Percentiles rank a stretch among this genome's conserved stretches.
These are phyloP conservation scores for Chlamydomonas sp. DNA, from an alignment of 139 green algal genomes.

Conservation along the genomic window DNA sequence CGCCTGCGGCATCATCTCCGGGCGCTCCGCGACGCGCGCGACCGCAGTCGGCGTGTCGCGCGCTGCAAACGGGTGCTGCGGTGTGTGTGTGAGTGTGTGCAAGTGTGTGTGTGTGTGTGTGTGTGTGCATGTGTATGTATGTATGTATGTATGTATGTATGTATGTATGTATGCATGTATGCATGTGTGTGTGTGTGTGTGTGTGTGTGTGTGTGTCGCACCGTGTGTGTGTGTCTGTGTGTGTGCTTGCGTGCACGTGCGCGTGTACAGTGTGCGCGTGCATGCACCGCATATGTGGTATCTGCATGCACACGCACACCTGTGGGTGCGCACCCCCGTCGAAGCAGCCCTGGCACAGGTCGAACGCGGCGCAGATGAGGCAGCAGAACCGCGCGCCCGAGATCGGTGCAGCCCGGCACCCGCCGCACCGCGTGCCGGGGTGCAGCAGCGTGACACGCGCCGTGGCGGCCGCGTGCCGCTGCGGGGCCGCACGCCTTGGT, in stretches of 20 bases:
- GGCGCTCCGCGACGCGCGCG: conserved; percentile 16
- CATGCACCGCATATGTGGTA: no score
- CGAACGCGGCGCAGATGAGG: conserved; percentile 36
- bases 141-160: no score
- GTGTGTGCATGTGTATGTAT: no score
- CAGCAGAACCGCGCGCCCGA: conserved; percentile 39
- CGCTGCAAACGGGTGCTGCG: conserved; percentile 34
- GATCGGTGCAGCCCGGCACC: conserved; percentile 32
- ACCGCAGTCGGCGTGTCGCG: conserved; percentile 29
- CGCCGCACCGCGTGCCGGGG: conserved; percentile 31
- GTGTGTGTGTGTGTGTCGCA: no score
- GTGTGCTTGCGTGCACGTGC: no score
- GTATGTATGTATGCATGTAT: no score
- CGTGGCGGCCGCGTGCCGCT: background rate
- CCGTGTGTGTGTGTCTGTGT: no score
- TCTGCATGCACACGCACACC: no score
- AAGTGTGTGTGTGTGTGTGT: no score
- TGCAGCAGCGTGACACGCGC: conserved; percentile 19
- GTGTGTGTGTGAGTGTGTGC: no score
- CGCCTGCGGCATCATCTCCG: conserved; percentile 18
- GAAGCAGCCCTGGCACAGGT: conserved; percentile 49
- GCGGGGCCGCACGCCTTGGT: conserved; percentile 12
- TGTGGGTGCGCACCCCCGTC: conserved; percentile 27
- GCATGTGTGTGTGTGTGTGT: no score
- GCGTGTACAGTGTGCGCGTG: no score